Base-by-base conservation (phyloP, 306 rosid genomes). In the Hippophae rhamnoides region DNA sequence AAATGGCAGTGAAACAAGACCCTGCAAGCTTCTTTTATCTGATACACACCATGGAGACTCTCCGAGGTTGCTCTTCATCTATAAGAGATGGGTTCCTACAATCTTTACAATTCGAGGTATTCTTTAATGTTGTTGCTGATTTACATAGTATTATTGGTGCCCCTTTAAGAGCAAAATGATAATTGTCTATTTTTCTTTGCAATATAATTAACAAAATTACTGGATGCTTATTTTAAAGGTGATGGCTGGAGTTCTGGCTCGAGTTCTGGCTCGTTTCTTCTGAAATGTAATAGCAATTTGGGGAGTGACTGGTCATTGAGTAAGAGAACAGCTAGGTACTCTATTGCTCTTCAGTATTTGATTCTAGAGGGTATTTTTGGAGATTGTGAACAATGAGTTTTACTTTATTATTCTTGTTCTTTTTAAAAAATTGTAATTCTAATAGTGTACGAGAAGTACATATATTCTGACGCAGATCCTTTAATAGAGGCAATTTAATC, bases 31-130 rank as follows among this genome's bases (percentile, higher is more conserved):
- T 76, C 77, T 87, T 42, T 57, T 87, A 56, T 87, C 95, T 1
- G 98, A 87, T 65, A 85, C 92, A 13, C 89, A 83, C 64, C 89
- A 74, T 8, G 89, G 92, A 74, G 95, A 81, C 65, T 81, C 89
- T 42, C 87, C 86, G 2, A 77, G 95, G 79, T 71, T 87, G 75
- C 82, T 83, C 60, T 90, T 87, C 87, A 83, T 90, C 66, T 85
- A 85, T 66, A 90, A 83, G 82, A 83, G 86, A 79, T 90, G 98
- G 98, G 71, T 85, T 62, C 73, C 85, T 13, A 68, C 89, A 64
- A 78, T 77, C 79, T 83, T 81, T 66, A 87, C 86, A 41, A 75
- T 87, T 26, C 76, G 52, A 83, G 98, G 98, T 90, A 13, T 10
- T 49, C n/a, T 12, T 49, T 49, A 23, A 23, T 49, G 8, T 13